Conservation (phyloP, 2,329 filamentous ascomycete species). For the Tolypocladium endophyticum region DNA sequence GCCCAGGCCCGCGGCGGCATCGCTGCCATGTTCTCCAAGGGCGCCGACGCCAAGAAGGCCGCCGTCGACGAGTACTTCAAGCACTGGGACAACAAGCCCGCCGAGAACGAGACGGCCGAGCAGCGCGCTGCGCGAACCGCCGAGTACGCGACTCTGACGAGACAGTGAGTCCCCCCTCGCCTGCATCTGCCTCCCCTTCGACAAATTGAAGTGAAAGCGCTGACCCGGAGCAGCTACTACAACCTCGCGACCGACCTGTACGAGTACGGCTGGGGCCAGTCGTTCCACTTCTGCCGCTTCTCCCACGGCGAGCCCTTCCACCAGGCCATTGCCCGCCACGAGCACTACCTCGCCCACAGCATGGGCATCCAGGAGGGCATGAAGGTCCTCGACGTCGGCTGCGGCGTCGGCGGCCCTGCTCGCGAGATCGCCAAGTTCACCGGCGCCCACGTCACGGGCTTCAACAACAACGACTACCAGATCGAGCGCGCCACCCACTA, state of each 20-base stretch:
- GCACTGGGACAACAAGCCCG: constrained; percentile 84
- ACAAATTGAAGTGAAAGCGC: not conserved
- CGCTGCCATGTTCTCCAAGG: constrained; percentile 77
- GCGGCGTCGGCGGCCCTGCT: constrained; percentile 90
- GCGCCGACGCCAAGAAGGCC: constrained; percentile 61
- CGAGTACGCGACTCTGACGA: constrained; percentile 87
- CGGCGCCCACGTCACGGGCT: constrained; percentile 74
- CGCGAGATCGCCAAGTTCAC: constrained; percentile 95
- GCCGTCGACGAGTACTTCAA: constrained; percentile 91
- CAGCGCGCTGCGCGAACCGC: constrained; percentile 70
- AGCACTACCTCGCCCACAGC: constrained; percentile 90
- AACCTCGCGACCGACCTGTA: constrained; percentile 94
- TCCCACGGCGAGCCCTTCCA: constrained; percentile 76
- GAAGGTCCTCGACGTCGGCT: constrained; percentile 91
- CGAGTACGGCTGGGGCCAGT: constrained; percentile 93
- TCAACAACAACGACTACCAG: constrained; percentile 99
- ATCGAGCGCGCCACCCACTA: constrained; percentile 87
- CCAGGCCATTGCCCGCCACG: constrained; percentile 89
- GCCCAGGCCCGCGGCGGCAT: constrained; percentile 62
- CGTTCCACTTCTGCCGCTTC: constrained; percentile 97
- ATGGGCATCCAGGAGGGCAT: constrained; percentile 80
- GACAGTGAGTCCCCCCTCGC: constrained; percentile 56
- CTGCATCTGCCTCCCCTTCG: not conserved
- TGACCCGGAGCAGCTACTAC: constrained; percentile 59
- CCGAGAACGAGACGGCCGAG: constrained; percentile 69